phyloP scores from a whole-genome alignment of 768 basidiomycete genomes.

The Phylloporus arenicola region DNA sequence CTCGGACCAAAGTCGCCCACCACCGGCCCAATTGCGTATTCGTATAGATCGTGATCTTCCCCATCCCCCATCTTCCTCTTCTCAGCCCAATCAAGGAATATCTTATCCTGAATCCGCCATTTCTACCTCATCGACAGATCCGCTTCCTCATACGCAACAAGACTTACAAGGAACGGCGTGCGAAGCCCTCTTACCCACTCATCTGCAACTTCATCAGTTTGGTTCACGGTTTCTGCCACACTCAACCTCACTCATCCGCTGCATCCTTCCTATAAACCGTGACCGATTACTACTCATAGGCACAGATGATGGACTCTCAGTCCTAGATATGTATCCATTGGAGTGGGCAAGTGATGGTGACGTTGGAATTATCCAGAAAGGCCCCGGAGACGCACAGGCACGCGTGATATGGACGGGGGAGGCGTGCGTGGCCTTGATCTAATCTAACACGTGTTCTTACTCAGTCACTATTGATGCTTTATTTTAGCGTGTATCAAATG shows the following conservation, averaged over 20 bases:
- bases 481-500: slow-evolving; percentile 68
- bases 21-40: slow-evolving; percentile 35
- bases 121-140: slow-evolving; percentile 21
- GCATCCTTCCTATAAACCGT: slow-evolving; percentile 63
- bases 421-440: slow-evolving; percentile 41
- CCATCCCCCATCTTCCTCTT: slow-evolving; percentile 15
- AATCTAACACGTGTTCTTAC: neutral
- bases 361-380: slow-evolving; percentile 41
- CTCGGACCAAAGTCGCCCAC: slow-evolving; percentile 9
- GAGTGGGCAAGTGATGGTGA: slow-evolving; percentile 50
- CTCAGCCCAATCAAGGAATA: slow-evolving; percentile 1
- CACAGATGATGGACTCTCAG: slow-evolving; percentile 74
- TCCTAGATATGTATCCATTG: slow-evolving; percentile 77
- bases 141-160: slow-evolving; percentile 26
- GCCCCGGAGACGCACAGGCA: slow-evolving; percentile 67
- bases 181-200: slow-evolving; percentile 56
- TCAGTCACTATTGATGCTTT: neutral
- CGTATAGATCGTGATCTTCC: slow-evolving; percentile 38
- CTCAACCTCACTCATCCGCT: slow-evolving; percentile 66
- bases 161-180: slow-evolving; percentile 36
- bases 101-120: slow-evolving; percentile 7
- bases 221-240: slow-evolving; percentile 86
- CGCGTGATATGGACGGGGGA: slow-evolving; percentile 73
- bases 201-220: slow-evolving; percentile 67
- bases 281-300: slow-evolving; percentile 71